phyloP scores from a whole-genome alignment of 257 asterid genomes.

The Echium plantagineum region DNA sequence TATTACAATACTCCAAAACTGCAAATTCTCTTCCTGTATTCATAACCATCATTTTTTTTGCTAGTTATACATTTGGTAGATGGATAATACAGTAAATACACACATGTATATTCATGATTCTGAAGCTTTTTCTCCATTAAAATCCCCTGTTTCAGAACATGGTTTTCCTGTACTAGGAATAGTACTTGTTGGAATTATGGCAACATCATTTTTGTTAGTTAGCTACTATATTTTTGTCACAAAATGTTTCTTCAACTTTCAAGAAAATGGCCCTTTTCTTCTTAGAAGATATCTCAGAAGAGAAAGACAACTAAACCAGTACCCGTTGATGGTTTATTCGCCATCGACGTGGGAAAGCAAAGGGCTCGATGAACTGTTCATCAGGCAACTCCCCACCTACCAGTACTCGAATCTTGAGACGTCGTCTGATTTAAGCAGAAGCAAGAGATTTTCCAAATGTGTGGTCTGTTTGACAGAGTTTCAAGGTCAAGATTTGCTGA shows the following conservation, averaged over 20 bases:
- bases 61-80: background rate
- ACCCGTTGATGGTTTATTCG: constrained; percentile 32
- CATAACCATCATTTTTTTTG: background rate
- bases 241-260: constrained; percentile 68
- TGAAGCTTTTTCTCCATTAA: constrained; percentile 24
- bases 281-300: constrained; percentile 35
- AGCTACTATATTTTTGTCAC: constrained; percentile 62
- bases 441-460: constrained; percentile 34
- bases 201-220: constrained; percentile 45
- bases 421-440: constrained; percentile 2
- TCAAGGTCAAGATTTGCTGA: constrained; percentile 46
- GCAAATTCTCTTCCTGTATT: constrained; percentile 7
- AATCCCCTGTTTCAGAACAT: constrained; percentile 22
- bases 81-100: constrained; percentile 23
- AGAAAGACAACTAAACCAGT: constrained; percentile 15
- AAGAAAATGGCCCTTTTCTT: constrained; percentile 33
- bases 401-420: constrained; percentile 25
- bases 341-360: constrained; percentile 38
- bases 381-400: constrained; percentile 60
- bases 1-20: background rate
- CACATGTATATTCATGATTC: constrained; percentile 17
- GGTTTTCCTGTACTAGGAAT: constrained; percentile 70
- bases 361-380: constrained; percentile 59
- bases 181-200: constrained; percentile 54
- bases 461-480: constrained; percentile 69